Conservation (phyloP, 805 yeast species). For the Candida sphagnicola region DNA sequence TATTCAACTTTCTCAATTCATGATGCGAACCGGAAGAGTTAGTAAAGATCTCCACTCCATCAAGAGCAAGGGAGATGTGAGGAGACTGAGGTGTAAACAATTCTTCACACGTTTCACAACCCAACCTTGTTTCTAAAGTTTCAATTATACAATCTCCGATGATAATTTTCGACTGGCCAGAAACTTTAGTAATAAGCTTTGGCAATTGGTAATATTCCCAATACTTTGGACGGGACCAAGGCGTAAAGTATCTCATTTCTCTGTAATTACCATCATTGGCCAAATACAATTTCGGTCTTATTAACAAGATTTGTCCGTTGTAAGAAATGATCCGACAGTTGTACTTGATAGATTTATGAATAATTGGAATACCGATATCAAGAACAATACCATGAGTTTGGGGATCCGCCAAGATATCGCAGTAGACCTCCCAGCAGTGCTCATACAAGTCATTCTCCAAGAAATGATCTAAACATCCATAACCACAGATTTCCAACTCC, state of each 20-base stretch:
- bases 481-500: conserved; percentile 91
- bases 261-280: conserved; percentile 98
- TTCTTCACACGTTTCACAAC: conserved; percentile 99
- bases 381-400: conserved; percentile 73
- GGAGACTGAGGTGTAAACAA: conserved; percentile 95
- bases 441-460: conserved; percentile 82
- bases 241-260: conserved; percentile 95
- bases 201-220: conserved; percentile 78
- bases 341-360: conserved; percentile 83
- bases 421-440: conserved; percentile 94
- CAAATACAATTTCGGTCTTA: conserved; percentile 87
- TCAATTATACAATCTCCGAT: conserved; percentile 91
- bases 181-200: conserved; percentile 54
- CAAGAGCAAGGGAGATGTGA: conserved; percentile 84
- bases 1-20: conserved; percentile 84
- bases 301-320: conserved; percentile 74
- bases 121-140: conserved; percentile 82
- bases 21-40: conserved; percentile 98
- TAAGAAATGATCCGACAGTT: conserved; percentile 85
- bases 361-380: conserved; percentile 93
- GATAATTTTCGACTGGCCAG: conserved; percentile 63
- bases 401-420: conserved; percentile 62
- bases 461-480: conserved; percentile 93
- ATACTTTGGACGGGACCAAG: conserved; percentile 80
- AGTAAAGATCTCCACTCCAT: conserved; percentile 96